phyloP scores from a whole-genome alignment of 129 eudicot species.

The Deinandra increscens region DNA sequence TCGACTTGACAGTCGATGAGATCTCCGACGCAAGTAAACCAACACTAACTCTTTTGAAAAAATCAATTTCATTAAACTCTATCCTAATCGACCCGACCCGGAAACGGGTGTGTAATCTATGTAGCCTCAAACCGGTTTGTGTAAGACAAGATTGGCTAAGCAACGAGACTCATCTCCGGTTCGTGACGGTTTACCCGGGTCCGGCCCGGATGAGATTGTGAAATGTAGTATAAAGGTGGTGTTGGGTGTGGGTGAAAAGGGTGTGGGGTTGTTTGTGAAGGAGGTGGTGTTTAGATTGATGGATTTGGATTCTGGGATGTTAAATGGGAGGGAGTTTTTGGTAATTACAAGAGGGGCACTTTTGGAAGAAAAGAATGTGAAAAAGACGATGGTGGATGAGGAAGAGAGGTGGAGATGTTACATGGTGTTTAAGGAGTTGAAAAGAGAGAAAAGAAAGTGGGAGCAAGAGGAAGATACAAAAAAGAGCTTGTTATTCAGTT shows the following conservation, averaged over 20 bases:
- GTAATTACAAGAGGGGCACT: constrained; percentile 23
- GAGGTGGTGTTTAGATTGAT: constrained; percentile 10
- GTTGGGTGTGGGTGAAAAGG: constrained; percentile 25
- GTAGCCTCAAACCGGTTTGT: constrained; percentile 36
- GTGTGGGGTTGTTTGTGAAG: constrained; percentile 28
- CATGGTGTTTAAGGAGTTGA: constrained; percentile 12
- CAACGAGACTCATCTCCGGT: constrained; percentile 29
- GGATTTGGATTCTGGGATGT: constrained; percentile 19
- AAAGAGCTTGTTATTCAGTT: not conserved
- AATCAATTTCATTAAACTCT: constrained; percentile 39
- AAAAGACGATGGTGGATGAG: constrained; percentile 9
- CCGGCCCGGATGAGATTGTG: constrained; percentile 21
- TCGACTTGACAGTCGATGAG: constrained; percentile 22
- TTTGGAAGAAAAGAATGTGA: constrained; percentile 15
- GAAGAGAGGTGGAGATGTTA: constrained; percentile 21
- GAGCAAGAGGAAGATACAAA: not conserved
- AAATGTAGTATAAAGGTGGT: constrained; percentile 38
- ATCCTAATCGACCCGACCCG: constrained; percentile 34
- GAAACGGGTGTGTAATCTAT: constrained; percentile 40
- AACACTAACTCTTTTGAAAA: constrained; percentile 15
- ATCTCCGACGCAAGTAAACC: constrained; percentile 1
- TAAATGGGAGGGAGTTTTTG: constrained; percentile 40
- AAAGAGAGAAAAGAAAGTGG: constrained; percentile 1
- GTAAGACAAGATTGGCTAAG: constrained; percentile 38
- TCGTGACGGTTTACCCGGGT: constrained; percentile 31